phyloP scores from a whole-genome alignment of 2,329 filamentous ascomycete genomes.

The Clathrospora elynae region DNA sequence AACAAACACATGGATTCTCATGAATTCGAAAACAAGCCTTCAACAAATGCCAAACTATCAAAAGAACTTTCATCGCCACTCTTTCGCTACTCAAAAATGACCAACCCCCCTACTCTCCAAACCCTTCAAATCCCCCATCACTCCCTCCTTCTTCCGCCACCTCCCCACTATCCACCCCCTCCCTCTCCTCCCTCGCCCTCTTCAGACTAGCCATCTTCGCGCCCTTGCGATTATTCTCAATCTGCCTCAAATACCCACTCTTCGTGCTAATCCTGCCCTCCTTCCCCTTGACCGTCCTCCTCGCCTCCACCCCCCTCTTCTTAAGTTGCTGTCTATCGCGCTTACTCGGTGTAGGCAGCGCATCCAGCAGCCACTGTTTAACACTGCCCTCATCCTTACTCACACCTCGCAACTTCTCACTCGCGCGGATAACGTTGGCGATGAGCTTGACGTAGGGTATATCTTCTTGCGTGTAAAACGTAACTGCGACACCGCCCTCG shows the following conservation, averaged over 20 bases:
- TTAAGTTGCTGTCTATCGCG: slow-evolving; percentile 82
- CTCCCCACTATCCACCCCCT: slow-evolving; percentile 35
- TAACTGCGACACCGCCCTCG: slow-evolving; percentile 86
- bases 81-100: slow-evolving; percentile 1
- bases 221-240: too few relatives aligned
- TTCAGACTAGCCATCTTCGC: too few relatives aligned
- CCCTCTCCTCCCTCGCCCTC: slow-evolving; percentile 53
- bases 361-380: slow-evolving; percentile 77
- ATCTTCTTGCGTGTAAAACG: slow-evolving; percentile 94
- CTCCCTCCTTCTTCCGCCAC: slow-evolving; percentile 18
- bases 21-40: too few relatives aligned
- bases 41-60: too few relatives aligned
- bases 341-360: slow-evolving; percentile 82
- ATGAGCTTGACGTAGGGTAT: slow-evolving; percentile 88
- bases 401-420: slow-evolving; percentile 69
- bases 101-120: slow-evolving; percentile 36
- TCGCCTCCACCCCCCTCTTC: slow-evolving; percentile 77
- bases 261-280: slow-evolving; percentile 76
- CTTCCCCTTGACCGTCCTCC: slow-evolving; percentile 52
- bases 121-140: slow-evolving; percentile 48
- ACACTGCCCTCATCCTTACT: slow-evolving; percentile 54
- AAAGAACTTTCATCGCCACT: not conserved
- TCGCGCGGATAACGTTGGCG: slow-evolving; percentile 86
- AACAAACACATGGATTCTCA: too few relatives aligned
- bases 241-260: slow-evolving; percentile 73